Base-by-base conservation (phyloP, 2,329 filamentous ascomycete genomes). In the Aspergillus neotritici region DNA sequence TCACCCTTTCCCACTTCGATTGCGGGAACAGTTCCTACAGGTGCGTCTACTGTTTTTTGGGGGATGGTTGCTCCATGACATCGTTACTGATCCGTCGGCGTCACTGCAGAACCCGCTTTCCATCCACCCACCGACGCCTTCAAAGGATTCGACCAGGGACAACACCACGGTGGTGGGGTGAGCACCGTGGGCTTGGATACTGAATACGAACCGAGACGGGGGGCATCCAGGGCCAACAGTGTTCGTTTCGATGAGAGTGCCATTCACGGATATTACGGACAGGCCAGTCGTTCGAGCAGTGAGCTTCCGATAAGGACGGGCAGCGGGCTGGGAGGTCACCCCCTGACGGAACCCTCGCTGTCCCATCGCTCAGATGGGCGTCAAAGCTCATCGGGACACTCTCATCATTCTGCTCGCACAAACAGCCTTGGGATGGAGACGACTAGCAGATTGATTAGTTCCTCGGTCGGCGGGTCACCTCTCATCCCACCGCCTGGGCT, bases 221-320 rank as follows among this genome's bases (percentile, higher is more conserved):
- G 87, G 14, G 85, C 88, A 13, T 98, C 93, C 13, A 80, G 93
- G 55, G 91, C 93, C 37, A 97, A 97, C 63, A 97, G 93, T 61
- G 93, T 98, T 54, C 86, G 93, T 31, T 98, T 98, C 58, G 93
- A 97, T 61, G 91, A 97, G 64, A 95, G 88, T 60, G 90, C 91
- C 11, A 82, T 95, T 55, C 89, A 95, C 56, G 86, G 87, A 37
- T 89, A 89, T 64, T 94, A 93, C 80, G 84, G 83, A 31, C 87
- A 94, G 59, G 82, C 80, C 51, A 86, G 84, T 46, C 82, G 91
- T 34, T 84, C 89, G 43, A 91, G 87, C 10, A 81, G 86, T 36
- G 93, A 97, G 43, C 84, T 94, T 32, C 84, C 86, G 17, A 73
- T 82, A 37, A 78, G 91, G 40, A 89, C 87, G 15, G 80, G 82